phyloP scores from a whole-genome alignment of 768 basidiomycete genomes.

The Hericium alpestre region DNA sequence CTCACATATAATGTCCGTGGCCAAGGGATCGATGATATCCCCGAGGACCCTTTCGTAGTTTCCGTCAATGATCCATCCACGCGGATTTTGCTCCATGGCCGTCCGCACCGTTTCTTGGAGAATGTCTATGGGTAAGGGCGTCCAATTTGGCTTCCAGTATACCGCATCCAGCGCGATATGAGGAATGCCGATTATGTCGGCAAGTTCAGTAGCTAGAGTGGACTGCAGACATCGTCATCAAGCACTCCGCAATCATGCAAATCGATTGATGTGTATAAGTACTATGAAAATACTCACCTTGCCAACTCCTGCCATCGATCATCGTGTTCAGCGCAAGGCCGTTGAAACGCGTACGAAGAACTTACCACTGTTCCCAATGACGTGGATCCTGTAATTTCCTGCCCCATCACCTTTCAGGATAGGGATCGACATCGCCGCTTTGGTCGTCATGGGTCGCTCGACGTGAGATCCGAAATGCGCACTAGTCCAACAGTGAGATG shows the following conservation, averaged over 20 bases:
- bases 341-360: not conserved
- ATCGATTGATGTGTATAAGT: not conserved
- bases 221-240: slow-evolving; percentile 22
- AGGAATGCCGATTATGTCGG: slow-evolving; percentile 33
- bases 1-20: slow-evolving; percentile 47
- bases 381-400: slow-evolving; percentile 36
- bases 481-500: too few relatives aligned
- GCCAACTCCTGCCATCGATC: slow-evolving; percentile 22
- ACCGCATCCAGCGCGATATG: slow-evolving; percentile 37
- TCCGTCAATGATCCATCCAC: slow-evolving; percentile 50
- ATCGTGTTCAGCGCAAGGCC: too few relatives aligned
- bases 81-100: slow-evolving; percentile 18
- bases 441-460: not conserved
- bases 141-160: slow-evolving; percentile 43
- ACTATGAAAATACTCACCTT: slow-evolving; percentile 25
- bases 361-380: slow-evolving; percentile 47
- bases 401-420: slow-evolving; percentile 26
- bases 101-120: not conserved
- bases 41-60: slow-evolving; percentile 22
- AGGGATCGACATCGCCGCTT: not conserved
- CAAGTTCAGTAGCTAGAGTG: slow-evolving; percentile 37
- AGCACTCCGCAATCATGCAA: not conserved
- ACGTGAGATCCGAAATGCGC: too few relatives aligned
- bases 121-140: not conserved
- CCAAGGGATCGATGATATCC: slow-evolving; percentile 25